Base-by-base conservation (phyloP, 2,329 filamentous ascomycete genomes). In the Fonsecaea monophora region DNA sequence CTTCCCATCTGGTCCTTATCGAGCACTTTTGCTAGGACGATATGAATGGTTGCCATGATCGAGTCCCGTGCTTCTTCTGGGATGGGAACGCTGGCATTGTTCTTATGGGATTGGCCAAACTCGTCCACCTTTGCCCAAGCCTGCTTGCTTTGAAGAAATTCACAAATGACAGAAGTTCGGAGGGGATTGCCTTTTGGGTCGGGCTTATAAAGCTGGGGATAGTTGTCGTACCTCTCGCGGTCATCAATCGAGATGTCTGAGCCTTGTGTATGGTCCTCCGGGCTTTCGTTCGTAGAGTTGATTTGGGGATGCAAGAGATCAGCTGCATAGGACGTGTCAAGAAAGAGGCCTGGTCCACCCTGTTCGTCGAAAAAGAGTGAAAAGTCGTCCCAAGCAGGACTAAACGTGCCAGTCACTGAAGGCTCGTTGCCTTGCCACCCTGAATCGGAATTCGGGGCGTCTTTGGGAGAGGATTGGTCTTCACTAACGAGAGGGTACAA, bases 291-390 rank as follows among this genome's bases (percentile, higher is more conserved):
- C 4, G 38, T 40, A 4, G 38, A 1, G 15, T 15, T 40, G 13
- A 40, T 40, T 40, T 40, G 38, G 15, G 38, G 38, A 15, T 40
- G 38, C 12, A 40, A 40, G 38, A 40, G 12, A 6, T 40, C 38
- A 40, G 38, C 38, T 40, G 38, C 2, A 15, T 15, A 40, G 5
- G 38, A 40, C 3, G 12, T 40, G 38, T 40, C 38, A 40, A 56
- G 53, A 13, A 56, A 56, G 35, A 56, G 53, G 12, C 53, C 53
- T 21, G 53, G 53, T 32, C 53, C 53, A 4, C 53, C 53, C 53
- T 56, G 53, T 56, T 56, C 53, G 7, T 56, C 53, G 32, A 56
- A 56, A 56, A 56, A 37, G 32, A 56, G 53, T 13, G 53, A 56
- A 37, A 56, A 56, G 53, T 56, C 53, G 35, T 56, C 53, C 53